Percentiles rank a stretch among this genome's conserved stretches.
Evolutionary conservation across 1,139 yeast species (phyloP).

Genomic region (Arxiozyma slooffiae): DNA sequence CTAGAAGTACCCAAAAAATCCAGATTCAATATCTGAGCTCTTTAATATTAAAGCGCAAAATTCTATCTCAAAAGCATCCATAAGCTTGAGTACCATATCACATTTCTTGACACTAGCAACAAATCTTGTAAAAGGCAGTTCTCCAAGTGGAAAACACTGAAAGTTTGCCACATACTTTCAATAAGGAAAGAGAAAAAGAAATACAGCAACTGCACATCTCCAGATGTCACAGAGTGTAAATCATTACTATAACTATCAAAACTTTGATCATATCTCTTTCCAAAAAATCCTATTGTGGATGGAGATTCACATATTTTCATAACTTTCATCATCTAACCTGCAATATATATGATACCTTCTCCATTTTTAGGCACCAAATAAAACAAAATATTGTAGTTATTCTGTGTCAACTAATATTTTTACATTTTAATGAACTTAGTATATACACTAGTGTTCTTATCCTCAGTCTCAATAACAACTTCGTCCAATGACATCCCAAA

Average conservation of each 20-base stretch:
- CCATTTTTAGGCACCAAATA: background rate
- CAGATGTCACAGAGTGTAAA: background rate
- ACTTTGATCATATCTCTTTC: background rate
- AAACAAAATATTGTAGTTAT: background rate
- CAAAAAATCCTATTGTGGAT: background rate
- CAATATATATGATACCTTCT: background rate
- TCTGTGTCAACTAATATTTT: background rate
- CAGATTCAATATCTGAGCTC: too few species aligned
- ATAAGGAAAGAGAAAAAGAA: background rate
- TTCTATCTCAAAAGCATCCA: too few species aligned
- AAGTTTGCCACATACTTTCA: background rate
- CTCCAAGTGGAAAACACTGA: background rate
- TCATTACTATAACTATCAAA: background rate
- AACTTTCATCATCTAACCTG: background rate
- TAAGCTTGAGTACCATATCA: too few species aligned
- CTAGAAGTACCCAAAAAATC: too few species aligned
- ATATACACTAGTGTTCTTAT: background rate
- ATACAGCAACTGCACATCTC: background rate
- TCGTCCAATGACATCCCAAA: background rate
- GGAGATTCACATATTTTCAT: background rate
- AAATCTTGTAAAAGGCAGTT: background rate
- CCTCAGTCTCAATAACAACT: background rate
- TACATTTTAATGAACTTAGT: background rate
- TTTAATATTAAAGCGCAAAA: too few species aligned
- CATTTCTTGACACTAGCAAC: too few species aligned